Percentiles rank a stretch among this genome's conserved stretches.
These are phyloP conservation scores for Plantago rigida DNA, from an alignment of 305 asterid species.

Conservation along the genomic window DNA sequence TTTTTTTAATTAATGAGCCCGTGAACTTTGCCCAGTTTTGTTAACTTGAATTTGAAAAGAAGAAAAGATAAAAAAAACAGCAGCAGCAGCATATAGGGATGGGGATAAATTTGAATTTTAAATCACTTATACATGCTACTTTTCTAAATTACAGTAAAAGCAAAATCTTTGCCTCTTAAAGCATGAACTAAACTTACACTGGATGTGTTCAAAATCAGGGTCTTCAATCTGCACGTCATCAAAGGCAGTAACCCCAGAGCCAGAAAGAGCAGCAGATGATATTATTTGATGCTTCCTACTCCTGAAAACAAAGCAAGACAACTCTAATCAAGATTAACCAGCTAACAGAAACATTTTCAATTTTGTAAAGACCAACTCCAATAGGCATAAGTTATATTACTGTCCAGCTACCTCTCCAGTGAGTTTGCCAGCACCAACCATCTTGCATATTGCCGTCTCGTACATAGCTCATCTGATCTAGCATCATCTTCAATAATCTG, in stretches of 20 bases:
- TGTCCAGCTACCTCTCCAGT: constrained; percentile 56
- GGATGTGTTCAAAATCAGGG: constrained; percentile 74
- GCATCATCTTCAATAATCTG: constrained; percentile 78
- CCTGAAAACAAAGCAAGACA: constrained; percentile 37
- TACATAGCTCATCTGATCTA: constrained; percentile 67
- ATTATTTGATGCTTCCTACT: constrained; percentile 47
- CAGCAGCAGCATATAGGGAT: no score
- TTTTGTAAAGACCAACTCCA: constrained; percentile 8
- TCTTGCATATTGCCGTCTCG: constrained; percentile 84
- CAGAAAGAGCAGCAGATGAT: constrained; percentile 64
- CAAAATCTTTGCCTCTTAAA: not conserved
- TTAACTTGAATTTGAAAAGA: not conserved
- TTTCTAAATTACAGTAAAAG: not conserved
- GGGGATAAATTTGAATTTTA: no score
- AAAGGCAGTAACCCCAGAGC: constrained; percentile 57
- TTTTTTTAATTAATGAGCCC: not conserved
- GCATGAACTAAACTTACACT: constrained; percentile 36
- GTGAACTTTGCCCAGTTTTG: not conserved
- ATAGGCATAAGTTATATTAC: constrained; percentile 1
- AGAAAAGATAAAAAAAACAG: not conserved
- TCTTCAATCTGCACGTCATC: constrained; percentile 62
- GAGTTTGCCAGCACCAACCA: constrained; percentile 67
- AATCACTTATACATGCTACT: no score
- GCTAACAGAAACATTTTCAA: constrained; percentile 4
- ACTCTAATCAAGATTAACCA: constrained; percentile 11